Evolutionary conservation across 2,329 filamentous ascomycete species (phyloP).

Genomic region (Tympanopsis confertula): DNA sequence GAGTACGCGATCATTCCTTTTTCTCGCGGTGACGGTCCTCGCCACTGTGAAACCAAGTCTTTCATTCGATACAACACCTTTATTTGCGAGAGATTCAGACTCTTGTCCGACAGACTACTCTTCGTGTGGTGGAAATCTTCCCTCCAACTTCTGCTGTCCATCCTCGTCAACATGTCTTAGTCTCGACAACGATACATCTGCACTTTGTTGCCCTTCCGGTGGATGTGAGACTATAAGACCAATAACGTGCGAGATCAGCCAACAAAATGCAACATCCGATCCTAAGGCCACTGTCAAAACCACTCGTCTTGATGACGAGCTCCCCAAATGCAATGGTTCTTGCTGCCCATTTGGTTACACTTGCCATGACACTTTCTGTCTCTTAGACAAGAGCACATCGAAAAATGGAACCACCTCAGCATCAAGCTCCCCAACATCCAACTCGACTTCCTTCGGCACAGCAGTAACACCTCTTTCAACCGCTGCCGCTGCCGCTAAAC

Average conservation of each 20-base stretch:
- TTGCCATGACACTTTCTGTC: slow-evolving; percentile 18
- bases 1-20: too few species aligned
- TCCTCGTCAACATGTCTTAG: slow-evolving; percentile 23
- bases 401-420: too few species aligned
- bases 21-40: too few species aligned
- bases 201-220: slow-evolving; percentile 31
- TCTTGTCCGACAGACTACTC: slow-evolving; percentile 9
- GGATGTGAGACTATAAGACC: slow-evolving; percentile 25
- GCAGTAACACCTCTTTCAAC: too few species aligned
- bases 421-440: too few species aligned
- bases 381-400: slow-evolving; percentile 11
- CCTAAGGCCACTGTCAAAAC: slow-evolving; percentile 25
- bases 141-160: slow-evolving; percentile 28
- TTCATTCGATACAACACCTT: too few species aligned
- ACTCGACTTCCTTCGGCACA: too few species aligned
- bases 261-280: slow-evolving; percentile 23
- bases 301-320: slow-evolving; percentile 20
- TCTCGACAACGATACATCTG: slow-evolving; percentile 24
- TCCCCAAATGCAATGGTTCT: slow-evolving; percentile 24
- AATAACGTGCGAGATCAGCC: slow-evolving; percentile 26
- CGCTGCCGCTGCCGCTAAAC: too few species aligned
- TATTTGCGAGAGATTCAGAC: too few species aligned
- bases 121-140: slow-evolving; percentile 22
- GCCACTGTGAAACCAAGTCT: too few species aligned
- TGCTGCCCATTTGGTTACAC: slow-evolving; percentile 34